Evolutionary conservation across 768 basidiomycete genomes (phyloP).

Genomic region (Scleroderma bovista): DNA sequence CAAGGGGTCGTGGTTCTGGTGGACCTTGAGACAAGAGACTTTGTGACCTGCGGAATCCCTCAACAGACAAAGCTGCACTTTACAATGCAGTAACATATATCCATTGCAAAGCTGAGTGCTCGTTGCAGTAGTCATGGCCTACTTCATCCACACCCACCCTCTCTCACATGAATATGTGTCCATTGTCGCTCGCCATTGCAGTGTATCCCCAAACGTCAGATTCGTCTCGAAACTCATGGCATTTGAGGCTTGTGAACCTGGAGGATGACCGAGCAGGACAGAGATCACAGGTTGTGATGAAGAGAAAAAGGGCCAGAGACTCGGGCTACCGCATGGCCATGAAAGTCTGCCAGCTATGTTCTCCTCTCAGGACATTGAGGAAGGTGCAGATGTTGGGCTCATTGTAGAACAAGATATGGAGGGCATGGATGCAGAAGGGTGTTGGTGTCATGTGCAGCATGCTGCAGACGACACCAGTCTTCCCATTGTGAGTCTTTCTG

Average conservation of each 20-base stretch:
- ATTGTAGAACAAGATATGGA: conserved; percentile 63
- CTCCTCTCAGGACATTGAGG: conserved; percentile 22
- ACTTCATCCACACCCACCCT: conserved; percentile 94
- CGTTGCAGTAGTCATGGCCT: conserved; percentile 95
- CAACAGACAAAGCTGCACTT: conserved; percentile 81
- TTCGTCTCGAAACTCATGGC: conserved; percentile 97
- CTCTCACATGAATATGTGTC: conserved; percentile 87
- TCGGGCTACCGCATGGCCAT: conserved; percentile 61
- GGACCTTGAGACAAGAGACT: too few relatives aligned
- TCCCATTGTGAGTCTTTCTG: too few relatives aligned
- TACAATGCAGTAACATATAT: conserved; percentile 90
- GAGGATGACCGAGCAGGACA: conserved; percentile 35
- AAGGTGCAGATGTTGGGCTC: conserved; percentile 14
- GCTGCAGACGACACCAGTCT: too few relatives aligned
- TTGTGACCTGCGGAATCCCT: too few relatives aligned
- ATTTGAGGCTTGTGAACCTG: conserved; percentile 90
- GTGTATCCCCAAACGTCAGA: conserved; percentile 95
- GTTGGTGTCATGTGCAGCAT: too few relatives aligned
- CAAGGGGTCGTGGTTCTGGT: too few relatives aligned
- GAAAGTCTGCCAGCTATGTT: conserved; percentile 53
- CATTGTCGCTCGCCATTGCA: conserved; percentile 86
- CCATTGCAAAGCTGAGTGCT: conserved; percentile 95
- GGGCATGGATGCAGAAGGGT: too few relatives aligned
- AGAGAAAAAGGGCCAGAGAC: conserved; percentile 39
- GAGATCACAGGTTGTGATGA: conserved; percentile 26